These are phyloP conservation scores for Triticum timopheevii DNA, from an alignment of 176 grass and related monocot species.

Conservation along the genomic window DNA sequence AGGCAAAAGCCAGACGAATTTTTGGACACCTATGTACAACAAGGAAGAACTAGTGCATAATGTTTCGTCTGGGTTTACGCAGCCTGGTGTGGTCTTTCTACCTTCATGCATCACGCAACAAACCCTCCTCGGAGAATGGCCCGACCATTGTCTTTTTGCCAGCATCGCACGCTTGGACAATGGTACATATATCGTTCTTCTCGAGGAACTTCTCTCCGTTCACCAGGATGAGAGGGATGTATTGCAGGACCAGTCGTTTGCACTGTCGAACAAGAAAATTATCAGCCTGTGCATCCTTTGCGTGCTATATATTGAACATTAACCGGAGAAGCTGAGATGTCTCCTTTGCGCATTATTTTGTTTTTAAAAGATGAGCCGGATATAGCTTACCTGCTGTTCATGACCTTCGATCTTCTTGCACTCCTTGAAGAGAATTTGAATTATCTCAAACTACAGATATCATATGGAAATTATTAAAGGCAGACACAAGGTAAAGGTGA, in stretches of 20 bases:
- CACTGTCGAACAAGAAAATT: constrained; percentile 44
- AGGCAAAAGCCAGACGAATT: background rate
- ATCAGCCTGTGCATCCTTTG: background rate
- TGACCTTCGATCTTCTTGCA: constrained; percentile 77
- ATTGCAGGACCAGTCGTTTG: constrained; percentile 87
- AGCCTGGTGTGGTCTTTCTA: background rate
- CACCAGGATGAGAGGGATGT: constrained; percentile 73
- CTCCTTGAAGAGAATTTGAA: constrained; percentile 83
- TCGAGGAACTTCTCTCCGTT: constrained; percentile 90
- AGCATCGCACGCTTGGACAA: constrained; percentile 51
- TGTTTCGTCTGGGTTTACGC: background rate
- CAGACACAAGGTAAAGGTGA: background rate
- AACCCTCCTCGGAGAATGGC: background rate
- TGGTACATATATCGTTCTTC: constrained; percentile 70
- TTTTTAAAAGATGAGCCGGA: background rate
- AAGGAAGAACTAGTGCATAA: background rate
- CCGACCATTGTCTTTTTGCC: background rate
- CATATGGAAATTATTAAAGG: background rate
- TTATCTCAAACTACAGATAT: constrained; percentile 61
- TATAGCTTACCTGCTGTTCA: constrained; percentile 64
- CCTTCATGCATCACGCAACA: constrained; percentile 49
- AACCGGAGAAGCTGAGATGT: background rate
- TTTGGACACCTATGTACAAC: constrained; percentile 28
- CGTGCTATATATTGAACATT: background rate
- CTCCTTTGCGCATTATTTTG: background rate